Percentiles rank a stretch among this genome's conserved stretches.
Conservation (phyloP, 73 alveolate species). For the Uronychia binucleata region DNA sequence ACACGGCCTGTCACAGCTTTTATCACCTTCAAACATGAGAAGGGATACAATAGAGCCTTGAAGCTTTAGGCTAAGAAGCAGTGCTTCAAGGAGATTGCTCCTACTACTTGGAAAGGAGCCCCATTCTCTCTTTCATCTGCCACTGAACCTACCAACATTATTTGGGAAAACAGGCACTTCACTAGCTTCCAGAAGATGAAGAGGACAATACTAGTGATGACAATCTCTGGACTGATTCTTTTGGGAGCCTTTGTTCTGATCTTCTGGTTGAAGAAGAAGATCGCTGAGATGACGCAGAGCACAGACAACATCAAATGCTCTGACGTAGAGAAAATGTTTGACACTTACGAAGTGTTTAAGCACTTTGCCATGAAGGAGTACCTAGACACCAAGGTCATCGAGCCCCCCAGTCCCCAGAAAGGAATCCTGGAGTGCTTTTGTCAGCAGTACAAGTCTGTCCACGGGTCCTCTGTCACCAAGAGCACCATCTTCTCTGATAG, state of each 20-base stretch:
- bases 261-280: constrained; percentile 15
- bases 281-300: neutral
- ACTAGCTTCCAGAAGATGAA: neutral
- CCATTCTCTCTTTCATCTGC: constrained; percentile 11
- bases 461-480: neutral
- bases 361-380: neutral
- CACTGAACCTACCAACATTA: constrained; percentile 53
- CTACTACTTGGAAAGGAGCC: neutral
- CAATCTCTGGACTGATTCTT: constrained; percentile 4
- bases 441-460: neutral
- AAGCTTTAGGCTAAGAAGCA: neutral
- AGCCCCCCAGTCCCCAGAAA: neutral
- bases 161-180: constrained; percentile 45
- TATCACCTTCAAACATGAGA: constrained; percentile 43
- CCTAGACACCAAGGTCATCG: neutral
- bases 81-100: constrained; percentile 6
- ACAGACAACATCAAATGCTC: neutral
- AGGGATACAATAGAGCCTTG: constrained; percentile 31
- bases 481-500: neutral
- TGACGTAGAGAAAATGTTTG: neutral
- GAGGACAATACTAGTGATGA: neutral
- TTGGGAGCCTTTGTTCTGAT: constrained; percentile 17
- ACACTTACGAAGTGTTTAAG: constrained; percentile 3
- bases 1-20: constrained; percentile 39
- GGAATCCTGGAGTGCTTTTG: constrained; percentile 48